Base-by-base conservation (phyloP, 1,139 yeast genomes). In the Candida pseudocylindracea region DNA sequence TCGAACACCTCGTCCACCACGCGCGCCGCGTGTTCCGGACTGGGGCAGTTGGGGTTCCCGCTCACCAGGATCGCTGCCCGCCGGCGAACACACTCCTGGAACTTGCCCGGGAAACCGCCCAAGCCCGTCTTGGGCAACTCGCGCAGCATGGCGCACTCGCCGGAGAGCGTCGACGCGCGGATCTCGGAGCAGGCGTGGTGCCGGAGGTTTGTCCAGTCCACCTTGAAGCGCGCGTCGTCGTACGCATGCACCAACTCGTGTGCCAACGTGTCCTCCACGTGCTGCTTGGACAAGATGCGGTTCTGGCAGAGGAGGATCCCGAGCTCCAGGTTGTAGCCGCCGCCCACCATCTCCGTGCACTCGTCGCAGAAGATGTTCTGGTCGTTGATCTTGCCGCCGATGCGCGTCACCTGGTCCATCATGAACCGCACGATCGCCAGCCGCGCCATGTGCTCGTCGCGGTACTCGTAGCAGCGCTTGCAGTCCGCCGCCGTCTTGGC, bases 121-220 rank as follows among this genome's bases (percentile, higher is more conserved):
- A 71, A 45, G 1, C 72, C 72, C 32, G 67, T 73, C 45, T 75
- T 67, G 38, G 67, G 65, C 41, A 88, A 72, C 49, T 88, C 94
- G 43, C 76, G 78, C 68, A 76, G 67, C 44, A 88, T 71, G 28
- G 96, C 65, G 52, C 99, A 88, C 48, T 88, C 99, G 8, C 99
- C 99, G 45, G 93, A 78, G 29, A 88, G 59, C 46, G 80, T 74
- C 10, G 92, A 75, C 0, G 98, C 98, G 38, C 99, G 61, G 34
- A 88, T 81, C 53, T 88, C 98, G 1, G 95, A 75, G 51, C 98
- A 91, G 0, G 98, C 98, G 49, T 88, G 98, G 46, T 88, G 98
- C 45, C 70, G 69, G 46, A 91, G 57, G 50, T 88, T 69, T 36
- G 63, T 49, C 72, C 93, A 75, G 49, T 88, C 78, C 8, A 88